phyloP scores from a whole-genome alignment of 352 stramenopile genomes.

The Phytophthora kernoviae region DNA sequence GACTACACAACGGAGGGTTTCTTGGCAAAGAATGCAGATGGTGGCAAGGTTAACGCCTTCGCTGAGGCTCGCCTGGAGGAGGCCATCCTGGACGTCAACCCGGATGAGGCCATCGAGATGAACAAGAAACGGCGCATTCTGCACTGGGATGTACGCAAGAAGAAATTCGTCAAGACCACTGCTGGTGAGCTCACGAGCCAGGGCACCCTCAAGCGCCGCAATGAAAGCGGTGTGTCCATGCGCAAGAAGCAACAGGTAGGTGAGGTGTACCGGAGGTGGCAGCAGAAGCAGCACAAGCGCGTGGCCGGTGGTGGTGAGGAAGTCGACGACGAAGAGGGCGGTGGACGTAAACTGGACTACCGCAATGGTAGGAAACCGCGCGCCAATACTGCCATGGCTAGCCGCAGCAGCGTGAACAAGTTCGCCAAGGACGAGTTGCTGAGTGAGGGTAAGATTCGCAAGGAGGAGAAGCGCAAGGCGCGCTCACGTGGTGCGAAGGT shows the following conservation, averaged over 20 bases:
- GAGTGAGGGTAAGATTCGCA: constrained; percentile 80
- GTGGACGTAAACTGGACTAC: constrained; percentile 71
- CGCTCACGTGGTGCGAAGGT: constrained; percentile 81
- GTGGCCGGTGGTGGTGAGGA: constrained; percentile 78
- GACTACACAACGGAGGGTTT: constrained; percentile 82
- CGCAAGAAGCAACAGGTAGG: constrained; percentile 90
- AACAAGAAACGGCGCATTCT: constrained; percentile 98
- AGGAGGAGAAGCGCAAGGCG: constrained; percentile 86
- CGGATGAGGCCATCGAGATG: constrained; percentile 97
- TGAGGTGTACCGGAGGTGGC: constrained; percentile 95
- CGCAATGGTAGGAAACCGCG: constrained; percentile 78
- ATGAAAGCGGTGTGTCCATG: constrained; percentile 82
- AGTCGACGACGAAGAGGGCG: constrained; percentile 57
- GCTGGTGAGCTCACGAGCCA: constrained; percentile 88
- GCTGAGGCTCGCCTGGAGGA: constrained; percentile 92
- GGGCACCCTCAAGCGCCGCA: constrained; percentile 83
- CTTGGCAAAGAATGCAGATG: constrained; percentile 70
- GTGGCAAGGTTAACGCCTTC: constrained; percentile 81
- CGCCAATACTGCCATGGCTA: constrained; percentile 30
- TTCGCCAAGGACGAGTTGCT: constrained; percentile 81
- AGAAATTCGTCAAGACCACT: constrained; percentile 95
- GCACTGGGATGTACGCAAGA: constrained; percentile 99
- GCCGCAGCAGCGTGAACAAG: constrained; percentile 68
- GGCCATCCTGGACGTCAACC: constrained; percentile 97
- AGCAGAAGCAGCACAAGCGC: constrained; percentile 89